A percentile compares a stretch with the other conserved stretches of the same genome.
These are phyloP conservation scores for Fusarium miscanthi DNA, from an alignment of 2,329 filamentous ascomycete species.

Conservation along the genomic window DNA sequence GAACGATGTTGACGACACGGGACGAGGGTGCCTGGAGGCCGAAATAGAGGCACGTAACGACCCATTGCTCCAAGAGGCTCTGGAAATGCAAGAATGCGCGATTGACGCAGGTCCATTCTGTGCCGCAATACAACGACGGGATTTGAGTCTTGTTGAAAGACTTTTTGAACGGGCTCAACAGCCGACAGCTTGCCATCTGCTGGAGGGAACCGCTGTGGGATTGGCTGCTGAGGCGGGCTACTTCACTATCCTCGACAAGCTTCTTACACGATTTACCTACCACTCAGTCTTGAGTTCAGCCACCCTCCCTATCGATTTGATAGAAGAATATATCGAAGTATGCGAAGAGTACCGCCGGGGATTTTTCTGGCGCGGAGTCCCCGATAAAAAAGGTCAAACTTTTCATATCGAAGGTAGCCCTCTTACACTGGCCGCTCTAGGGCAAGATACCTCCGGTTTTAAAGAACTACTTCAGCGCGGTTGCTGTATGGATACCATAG, in stretches of 20 bases:
- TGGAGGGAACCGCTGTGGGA: neutral
- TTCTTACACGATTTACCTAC: neutral
- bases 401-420: neutral
- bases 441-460: neutral
- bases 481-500: neutral
- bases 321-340: too few species aligned
- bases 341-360: too few species aligned
- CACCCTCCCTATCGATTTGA: too few species aligned
- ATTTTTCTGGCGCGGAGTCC: neutral
- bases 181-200: accelerated
- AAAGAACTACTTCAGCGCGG: neutral
- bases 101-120: neutral
- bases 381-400: neutral
- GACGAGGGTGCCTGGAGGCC: accelerated
- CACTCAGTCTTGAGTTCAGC: accelerated
- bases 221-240: accelerated
- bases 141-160: neutral
- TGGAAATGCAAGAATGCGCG: accelerated
- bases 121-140: accelerated
- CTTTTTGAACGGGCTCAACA: accelerated
- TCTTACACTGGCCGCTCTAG: accelerated
- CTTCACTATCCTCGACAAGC: accelerated
- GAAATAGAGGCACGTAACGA: neutral
- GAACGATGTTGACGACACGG: accelerated
- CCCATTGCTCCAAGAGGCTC: accelerated